phyloP scores from a whole-genome alignment of 2,329 filamentous ascomycete species.

The Hymenoscyphus scutula region DNA sequence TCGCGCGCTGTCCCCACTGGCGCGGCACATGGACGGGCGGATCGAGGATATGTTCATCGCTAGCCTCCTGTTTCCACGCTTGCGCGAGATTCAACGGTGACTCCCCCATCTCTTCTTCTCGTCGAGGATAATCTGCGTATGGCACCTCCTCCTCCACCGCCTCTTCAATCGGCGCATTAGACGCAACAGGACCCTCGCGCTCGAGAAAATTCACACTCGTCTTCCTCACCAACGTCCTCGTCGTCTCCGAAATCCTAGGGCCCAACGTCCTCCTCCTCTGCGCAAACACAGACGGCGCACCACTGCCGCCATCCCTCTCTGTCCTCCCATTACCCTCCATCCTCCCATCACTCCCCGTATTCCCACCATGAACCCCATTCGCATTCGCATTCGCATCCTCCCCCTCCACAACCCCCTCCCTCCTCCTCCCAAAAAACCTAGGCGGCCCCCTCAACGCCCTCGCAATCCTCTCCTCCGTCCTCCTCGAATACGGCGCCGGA shows the following conservation, averaged over 20 bases:
- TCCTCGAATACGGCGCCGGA: slow-evolving; percentile 16
- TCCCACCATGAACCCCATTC: background rate
- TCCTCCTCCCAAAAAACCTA: background rate
- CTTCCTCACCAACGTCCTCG: background rate
- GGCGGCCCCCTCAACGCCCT: background rate
- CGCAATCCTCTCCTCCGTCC: background rate
- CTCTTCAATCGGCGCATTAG: background rate
- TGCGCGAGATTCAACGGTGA: background rate
- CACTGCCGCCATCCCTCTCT: background rate
- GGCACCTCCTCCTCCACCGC: background rate
- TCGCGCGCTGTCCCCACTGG: slow-evolving; percentile 23
- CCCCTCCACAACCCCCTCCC: background rate
- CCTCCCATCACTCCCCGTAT: too few relatives aligned
- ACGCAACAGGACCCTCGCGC: background rate
- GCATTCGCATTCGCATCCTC: background rate
- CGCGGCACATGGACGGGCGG: slow-evolving; percentile 23
- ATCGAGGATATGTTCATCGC: slow-evolving; percentile 19
- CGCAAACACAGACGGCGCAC: background rate
- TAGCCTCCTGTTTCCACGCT: background rate
- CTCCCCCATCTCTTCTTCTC: background rate
- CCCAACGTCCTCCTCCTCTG: background rate
- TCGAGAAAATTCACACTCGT: background rate
- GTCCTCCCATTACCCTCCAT: too few relatives aligned
- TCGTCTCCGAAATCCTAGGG: background rate
- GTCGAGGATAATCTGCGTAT: too few relatives aligned